Conservation (phyloP, 2,329 filamentous ascomycete genomes). For the Penicillium sp. region DNA sequence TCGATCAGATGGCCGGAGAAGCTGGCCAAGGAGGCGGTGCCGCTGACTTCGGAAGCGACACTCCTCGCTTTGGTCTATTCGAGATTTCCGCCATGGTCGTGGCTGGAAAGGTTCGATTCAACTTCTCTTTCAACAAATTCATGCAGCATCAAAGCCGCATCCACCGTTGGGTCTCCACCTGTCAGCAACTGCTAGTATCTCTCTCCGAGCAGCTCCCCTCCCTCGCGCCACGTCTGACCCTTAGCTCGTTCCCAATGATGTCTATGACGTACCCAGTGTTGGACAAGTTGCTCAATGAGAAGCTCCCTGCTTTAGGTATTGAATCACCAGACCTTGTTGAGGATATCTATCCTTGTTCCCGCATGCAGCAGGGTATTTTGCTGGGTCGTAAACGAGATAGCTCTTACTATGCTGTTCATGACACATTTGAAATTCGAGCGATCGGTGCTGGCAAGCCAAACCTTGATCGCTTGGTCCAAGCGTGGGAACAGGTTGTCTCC, state of each 20-base stretch:
- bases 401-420: slow-evolving; percentile 40
- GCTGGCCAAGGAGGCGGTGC: slow-evolving; percentile 46
- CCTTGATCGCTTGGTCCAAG: slow-evolving; percentile 25
- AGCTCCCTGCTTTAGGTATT: slow-evolving; percentile 40
- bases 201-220: slow-evolving; percentile 30
- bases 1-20: slow-evolving; percentile 49
- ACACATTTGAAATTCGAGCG: slow-evolving; percentile 36
- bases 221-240: slow-evolving; percentile 32
- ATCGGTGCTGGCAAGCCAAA: slow-evolving; percentile 24
- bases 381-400: slow-evolving; percentile 35
- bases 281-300: slow-evolving; percentile 36
- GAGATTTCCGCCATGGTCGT: slow-evolving; percentile 54
- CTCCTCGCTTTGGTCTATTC: slow-evolving; percentile 51
- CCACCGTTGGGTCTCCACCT: slow-evolving; percentile 44
- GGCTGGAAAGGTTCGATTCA: slow-evolving; percentile 48
- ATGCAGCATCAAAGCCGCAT: slow-evolving; percentile 50
- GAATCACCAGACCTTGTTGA: slow-evolving; percentile 38
- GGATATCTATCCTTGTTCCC: slow-evolving; percentile 44
- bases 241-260: slow-evolving; percentile 49
- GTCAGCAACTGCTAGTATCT: slow-evolving; percentile 33
- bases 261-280: slow-evolving; percentile 46
- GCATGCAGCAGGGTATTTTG: slow-evolving; percentile 40
- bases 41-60: slow-evolving; percentile 46
- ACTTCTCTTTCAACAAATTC: slow-evolving; percentile 52
- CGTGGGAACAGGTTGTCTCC: slow-evolving; percentile 35